Percentiles rank a stretch among this genome's conserved stretches.
Evolutionary conservation across 2,329 filamentous ascomycete genomes (phyloP).

Genomic region (Ceratocystis alfenasii): DNA sequence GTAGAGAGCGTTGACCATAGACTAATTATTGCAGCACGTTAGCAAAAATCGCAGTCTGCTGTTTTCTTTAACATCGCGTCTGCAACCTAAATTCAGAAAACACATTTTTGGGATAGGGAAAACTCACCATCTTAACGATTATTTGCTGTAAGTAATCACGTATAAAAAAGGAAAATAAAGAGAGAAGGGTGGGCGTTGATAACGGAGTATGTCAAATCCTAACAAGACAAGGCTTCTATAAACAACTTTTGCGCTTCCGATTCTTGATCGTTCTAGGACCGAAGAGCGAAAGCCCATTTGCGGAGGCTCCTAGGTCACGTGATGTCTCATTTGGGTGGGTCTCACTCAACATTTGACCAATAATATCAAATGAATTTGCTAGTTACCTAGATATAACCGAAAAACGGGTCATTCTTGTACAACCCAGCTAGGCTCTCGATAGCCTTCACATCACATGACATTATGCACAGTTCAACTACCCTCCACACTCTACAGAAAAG

Average conservation of each 20-base stretch:
- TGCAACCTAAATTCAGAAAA: neutral
- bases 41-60: slow-evolving; percentile 1
- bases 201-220: neutral
- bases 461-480: no score
- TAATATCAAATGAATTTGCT: slow-evolving; percentile 2
- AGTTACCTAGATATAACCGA: neutral
- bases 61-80: neutral
- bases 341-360: neutral
- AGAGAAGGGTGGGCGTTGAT: neutral
- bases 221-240: slow-evolving; percentile 11
- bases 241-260: slow-evolving; percentile 14
- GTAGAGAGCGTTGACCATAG: slow-evolving; percentile 42
- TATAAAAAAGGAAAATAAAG: neutral
- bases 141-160: slow-evolving; percentile 14
- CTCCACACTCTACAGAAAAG: no score
- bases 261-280: slow-evolving; percentile 16
- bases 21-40: slow-evolving; percentile 26
- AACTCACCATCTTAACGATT: slow-evolving; percentile 18
- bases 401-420: neutral
- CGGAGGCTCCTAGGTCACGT: slow-evolving; percentile 7
- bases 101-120: slow-evolving; percentile 28
- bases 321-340: neutral
- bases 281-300: slow-evolving; percentile 8
- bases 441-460: neutral
- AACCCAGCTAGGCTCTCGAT: neutral